Evolutionary conservation across 352 stramenopile genomes (phyloP), one percentile per base, ranked within the genome.

Genomic region (Pythium biforme): DNA sequence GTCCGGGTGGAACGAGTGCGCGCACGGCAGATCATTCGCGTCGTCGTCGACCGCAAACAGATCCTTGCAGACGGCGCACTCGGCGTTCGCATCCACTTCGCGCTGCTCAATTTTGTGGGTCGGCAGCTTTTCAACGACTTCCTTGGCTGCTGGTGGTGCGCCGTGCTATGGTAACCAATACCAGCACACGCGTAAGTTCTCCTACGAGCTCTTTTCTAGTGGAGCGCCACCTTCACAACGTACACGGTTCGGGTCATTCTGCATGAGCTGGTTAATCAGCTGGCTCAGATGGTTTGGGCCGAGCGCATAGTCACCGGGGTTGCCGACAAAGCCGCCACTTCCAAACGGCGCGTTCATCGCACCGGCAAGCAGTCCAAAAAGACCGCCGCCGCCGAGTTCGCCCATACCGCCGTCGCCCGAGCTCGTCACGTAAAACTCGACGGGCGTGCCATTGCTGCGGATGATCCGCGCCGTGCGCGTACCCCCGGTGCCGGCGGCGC

Each of bases 201-300:
- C 31, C 5, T 34, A 34, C n/a, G n/a, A n/a, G n/a, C n/a, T n/a
- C n/a, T n/a, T n/a, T n/a, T n/a, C n/a, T n/a, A n/a, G n/a, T n/a
- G n/a, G n/a, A n/a, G n/a, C n/a, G n/a, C n/a, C n/a, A n/a, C n/a
- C n/a, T n/a, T n/a, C n/a, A n/a, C 5, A 4, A 68, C 77, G 63
- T 80, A 94, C 86, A 66, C 86, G 74, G 60, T 93, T 95, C 9
- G 84, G 73, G 33, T 95, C 86, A 66, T 94, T 93, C 54, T 93
- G 84, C 86, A 95, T 95, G 20, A 95, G 77, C 59, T 95, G 86
- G 62, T 94, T 94, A 55, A 95, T 94, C 25, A 95, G 73, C 47
- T 73, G 92, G 40, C 48, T 68, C 17, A 85, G 79, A 62, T 94
- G 83, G 50, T 89, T 93, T 11, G 62, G 48, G 29, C 86, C 86